Evolutionary conservation across 1,139 yeast genomes (phyloP), one percentile per base, ranked within the genome.

Genomic region (Scheffersomyces parashehatae): DNA sequence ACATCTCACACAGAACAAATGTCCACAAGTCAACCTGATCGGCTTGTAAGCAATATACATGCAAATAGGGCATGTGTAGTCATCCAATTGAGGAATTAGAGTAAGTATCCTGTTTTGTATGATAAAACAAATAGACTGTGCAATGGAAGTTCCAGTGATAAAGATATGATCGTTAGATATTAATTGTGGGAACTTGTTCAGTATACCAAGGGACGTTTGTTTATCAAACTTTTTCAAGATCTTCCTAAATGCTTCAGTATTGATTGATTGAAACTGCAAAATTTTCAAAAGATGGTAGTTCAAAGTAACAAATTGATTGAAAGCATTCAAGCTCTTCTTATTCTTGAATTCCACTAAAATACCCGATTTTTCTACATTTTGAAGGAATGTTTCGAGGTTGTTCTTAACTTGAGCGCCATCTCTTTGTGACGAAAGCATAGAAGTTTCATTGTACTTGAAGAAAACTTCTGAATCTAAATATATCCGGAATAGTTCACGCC

Each of bases 211-310:
- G 3, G 81, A 69, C 0, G 93, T 85, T 53, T 81, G 85, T 59
- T 85, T 85, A 54, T 85, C 90, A 54, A 85, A 85, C 57, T 85
- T 85, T 58, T 85, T 85, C 53, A 85, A 66, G 48, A 85, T 85
- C 60, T 85, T 85, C 20, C 77, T 65, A 35, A 83, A 73, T 1
- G 93, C 93, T 38, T 79, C 73, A 26, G 79, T 69, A 57, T 85
- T 85, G 44, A 85, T 71, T 8, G 77, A 68, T 56, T 83, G 88
- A 55, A 82, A 85, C 51, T 81, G 79, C 31, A 83, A 67, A 7
- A 82, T 76, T 53, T 81, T 81, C 32, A 85, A 57, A 28, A 85
- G 62, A 44, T 79, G 79, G 37, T 70, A 65, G 59, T 85, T 85
- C 55, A 84, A 58, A 2, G 62, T 60, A 47, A 80, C 65, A 52